A percentile compares a stretch with the other conserved stretches of the same genome.
These are phyloP conservation scores for Penicillium manginii DNA, from an alignment of 495 filamentous ascomycete species.

Conservation along the genomic window DNA sequence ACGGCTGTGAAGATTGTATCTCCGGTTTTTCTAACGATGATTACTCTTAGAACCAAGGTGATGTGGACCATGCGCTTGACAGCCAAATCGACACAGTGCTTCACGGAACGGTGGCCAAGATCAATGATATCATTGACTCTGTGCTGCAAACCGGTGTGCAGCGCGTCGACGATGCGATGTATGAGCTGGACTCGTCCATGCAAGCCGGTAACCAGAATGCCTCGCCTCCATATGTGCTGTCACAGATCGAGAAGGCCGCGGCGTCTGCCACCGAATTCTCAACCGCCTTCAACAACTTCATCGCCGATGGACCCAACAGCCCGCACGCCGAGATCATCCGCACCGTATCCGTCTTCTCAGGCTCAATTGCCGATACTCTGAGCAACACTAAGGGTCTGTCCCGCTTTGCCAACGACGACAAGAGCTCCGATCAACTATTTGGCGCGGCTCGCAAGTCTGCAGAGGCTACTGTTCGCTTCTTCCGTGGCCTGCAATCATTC, in stretches of 20 bases:
- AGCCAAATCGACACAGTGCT: constrained; percentile 88
- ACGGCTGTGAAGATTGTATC: background rate
- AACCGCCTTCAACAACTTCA: constrained; percentile 96
- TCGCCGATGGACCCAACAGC: constrained; percentile 94
- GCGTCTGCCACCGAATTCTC: constrained; percentile 94
- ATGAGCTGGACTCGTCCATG: constrained; percentile 96
- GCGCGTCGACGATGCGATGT: constrained; percentile 93
- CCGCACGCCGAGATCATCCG: constrained; percentile 91
- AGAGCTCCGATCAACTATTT: constrained; percentile 83
- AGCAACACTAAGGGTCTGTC: constrained; percentile 95
- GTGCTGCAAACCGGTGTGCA: constrained; percentile 92
- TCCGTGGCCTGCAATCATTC: constrained; percentile 92
- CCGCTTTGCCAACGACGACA: constrained; percentile 92
- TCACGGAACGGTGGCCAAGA: constrained; percentile 82
- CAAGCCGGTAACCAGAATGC: constrained; percentile 98
- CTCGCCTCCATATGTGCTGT: constrained; percentile 92
- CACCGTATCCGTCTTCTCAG: constrained; percentile 85
- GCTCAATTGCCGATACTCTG: constrained; percentile 90
- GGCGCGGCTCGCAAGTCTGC: constrained; percentile 83
- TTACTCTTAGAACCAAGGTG: constrained; percentile 61
- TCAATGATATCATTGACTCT: constrained; percentile 97
- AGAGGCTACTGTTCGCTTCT: constrained; percentile 88
- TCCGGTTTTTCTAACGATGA: background rate
- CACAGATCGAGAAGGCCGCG: constrained; percentile 96
- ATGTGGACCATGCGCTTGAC: constrained; percentile 80